Evolutionary conservation across 2,329 filamentous ascomycete genomes (phyloP), one percentile per base, ranked within the genome.

Genomic region (Sporothrix pseudoabietina): DNA sequence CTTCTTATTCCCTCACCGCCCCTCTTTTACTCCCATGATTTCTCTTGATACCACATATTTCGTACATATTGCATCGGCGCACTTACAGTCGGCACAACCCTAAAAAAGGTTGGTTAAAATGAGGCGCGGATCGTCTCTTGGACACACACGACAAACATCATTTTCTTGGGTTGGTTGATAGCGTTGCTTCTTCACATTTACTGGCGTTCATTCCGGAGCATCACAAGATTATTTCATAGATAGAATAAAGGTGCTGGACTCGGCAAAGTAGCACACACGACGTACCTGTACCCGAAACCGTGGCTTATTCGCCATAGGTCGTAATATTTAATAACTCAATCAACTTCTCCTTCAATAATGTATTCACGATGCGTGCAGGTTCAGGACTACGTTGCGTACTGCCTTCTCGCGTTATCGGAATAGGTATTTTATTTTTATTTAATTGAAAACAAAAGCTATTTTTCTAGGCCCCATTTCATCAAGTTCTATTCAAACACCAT

Each of bases 1-100:
- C 22, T 49, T 10, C 3, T 9, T 52, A 52, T 32, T 19, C 30
- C 39, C 26, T 1, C 2, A 35, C 5, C 35, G 3, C 35, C 35
- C 35, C 19, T 10, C 32, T 19, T 52, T 7, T 39, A n/a, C 4
- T 3, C 32, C 19, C 61, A 30, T 47, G n/a, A 66, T 66, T 66
- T 66, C 39, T 22, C 10, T 47, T 66, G 61, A 66, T 66, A 66
- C 61, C 61, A 66, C 39, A 63, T n/a, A 63, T n/a, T 7, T 52
- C 35, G 12, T 47, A 26, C 12, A 66, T 41, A 66, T 66, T 39
- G 44, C 10, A 26, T 44, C 59, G 61, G 61, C 61, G 61, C 61
- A 66, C 39, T 47, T 47, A 47, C 22, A 22, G 39, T 47, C 12
- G n/a, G n/a, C 26, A 35, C 35, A 30, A 1, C 39, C 3, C 61